Base-by-base conservation (phyloP, 1,139 yeast genomes). In the Geotrichum macrosporum region DNA sequence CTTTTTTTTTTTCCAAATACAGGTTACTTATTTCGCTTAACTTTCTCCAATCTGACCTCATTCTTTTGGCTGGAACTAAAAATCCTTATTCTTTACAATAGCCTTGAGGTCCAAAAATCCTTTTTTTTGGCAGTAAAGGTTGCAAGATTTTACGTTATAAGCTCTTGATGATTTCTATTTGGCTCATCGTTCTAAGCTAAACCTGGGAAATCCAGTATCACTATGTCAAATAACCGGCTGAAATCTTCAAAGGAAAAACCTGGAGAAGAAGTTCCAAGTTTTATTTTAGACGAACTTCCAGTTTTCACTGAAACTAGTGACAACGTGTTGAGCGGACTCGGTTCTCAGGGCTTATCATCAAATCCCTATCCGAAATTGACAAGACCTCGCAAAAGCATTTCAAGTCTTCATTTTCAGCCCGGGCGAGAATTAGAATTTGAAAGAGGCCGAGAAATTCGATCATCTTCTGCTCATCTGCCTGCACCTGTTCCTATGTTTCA, bases 281-380 rank as follows among this genome's bases (percentile, higher is more conserved):
- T 65, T 46, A 57, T 66, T 19, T 62, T 64, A 46, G 64, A 63
- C 44, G 65, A 64, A 3, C 26, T 67, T 24, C 71, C 62, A 9
- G 46, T 55, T 10, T 43, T 55, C 8, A 20, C 33, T 8, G 38
- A 47, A 21, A 36, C 50, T 37, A 41, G 33, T 24, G 44, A 41
- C 16, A 53, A 50, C 20, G 51, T 46, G 10, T 44, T 53, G 19
- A 37, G 53, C 15, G 50, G 42, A 13, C 29, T 42, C 35, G 44
- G 47, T 15, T 20, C 42, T 31, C 24, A 55, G 50, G 15, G 42
- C 13, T 21, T 41, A 3, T 29, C 42, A 6, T 60, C 54, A 26
- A 57, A 52, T 41, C 72, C 71, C 2, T 68, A 68, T 48, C 62
- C 71, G 2, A 49, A 61, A 1, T 57, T 59, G 61, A 62, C 60